Evolutionary conservation across 805 yeast species (phyloP).

Genomic region (Ogataea thermomethanolica): DNA sequence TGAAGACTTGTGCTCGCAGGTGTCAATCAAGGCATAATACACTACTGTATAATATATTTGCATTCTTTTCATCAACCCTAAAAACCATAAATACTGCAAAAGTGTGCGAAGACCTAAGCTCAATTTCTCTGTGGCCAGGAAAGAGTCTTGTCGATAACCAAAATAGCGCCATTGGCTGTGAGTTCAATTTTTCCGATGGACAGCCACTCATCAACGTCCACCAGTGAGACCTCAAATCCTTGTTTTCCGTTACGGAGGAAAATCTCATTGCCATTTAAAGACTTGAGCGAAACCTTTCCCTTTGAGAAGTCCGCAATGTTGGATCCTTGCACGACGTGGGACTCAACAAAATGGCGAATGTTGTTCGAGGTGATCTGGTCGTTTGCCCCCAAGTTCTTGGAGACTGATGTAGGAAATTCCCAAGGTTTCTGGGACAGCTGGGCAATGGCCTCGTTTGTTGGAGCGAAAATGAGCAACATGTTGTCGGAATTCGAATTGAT

Average conservation of each 20-base stretch:
- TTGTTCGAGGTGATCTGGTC: slow-evolving; percentile 52
- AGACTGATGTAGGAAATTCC: slow-evolving; percentile 64
- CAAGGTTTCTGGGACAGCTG: slow-evolving; percentile 62
- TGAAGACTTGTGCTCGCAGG: slow-evolving; percentile 38
- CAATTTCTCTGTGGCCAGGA: slow-evolving; percentile 34
- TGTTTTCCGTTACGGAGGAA: slow-evolving; percentile 36
- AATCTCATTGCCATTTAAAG: slow-evolving; percentile 36
- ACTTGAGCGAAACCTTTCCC: slow-evolving; percentile 28
- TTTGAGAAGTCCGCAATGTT: slow-evolving; percentile 20
- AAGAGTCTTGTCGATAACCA: slow-evolving; percentile 37
- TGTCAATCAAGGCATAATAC: slow-evolving; percentile 2
- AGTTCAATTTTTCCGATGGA: slow-evolving; percentile 34
- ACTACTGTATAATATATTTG: background rate
- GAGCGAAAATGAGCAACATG: slow-evolving; percentile 61
- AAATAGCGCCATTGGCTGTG: slow-evolving; percentile 45
- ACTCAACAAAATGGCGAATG: slow-evolving; percentile 53
- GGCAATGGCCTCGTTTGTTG: slow-evolving; percentile 59
- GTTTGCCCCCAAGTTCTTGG: slow-evolving; percentile 38
- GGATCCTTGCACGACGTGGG: slow-evolving; percentile 50
- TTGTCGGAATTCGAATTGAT: slow-evolving; percentile 21
- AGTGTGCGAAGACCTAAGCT: background rate
- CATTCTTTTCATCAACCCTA: background rate
- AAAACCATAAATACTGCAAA: slow-evolving; percentile 4
- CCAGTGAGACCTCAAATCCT: slow-evolving; percentile 33
- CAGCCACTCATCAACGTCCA: slow-evolving; percentile 35